These are phyloP conservation scores for Cladosporium sp. DNA, from an alignment of 2,329 filamentous ascomycete species.

Conservation along the genomic window DNA sequence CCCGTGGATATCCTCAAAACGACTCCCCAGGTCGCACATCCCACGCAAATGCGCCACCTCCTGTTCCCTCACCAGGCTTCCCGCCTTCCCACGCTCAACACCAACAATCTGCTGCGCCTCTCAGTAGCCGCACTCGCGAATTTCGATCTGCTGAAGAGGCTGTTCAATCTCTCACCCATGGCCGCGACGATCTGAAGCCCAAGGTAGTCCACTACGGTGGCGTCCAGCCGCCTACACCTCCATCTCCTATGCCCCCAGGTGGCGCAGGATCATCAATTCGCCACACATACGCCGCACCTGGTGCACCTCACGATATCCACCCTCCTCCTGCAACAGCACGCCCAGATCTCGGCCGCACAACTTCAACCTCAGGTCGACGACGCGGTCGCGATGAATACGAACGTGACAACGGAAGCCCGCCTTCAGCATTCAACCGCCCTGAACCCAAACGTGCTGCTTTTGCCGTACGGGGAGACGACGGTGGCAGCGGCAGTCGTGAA, in stretches of 20 bases:
- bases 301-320: constrained; percentile 15
- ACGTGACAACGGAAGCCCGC: constrained; percentile 76
- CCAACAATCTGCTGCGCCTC: constrained; percentile 39
- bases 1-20: constrained; percentile 39
- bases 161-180: constrained; percentile 81
- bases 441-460: constrained; percentile 51
- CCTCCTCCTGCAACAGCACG: constrained; percentile 17
- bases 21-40: constrained; percentile 60
- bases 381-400: constrained; percentile 88
- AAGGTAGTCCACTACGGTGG: constrained; percentile 94
- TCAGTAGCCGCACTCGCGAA: constrained; percentile 63
- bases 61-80: constrained; percentile 73
- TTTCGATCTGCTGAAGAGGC: constrained; percentile 96
- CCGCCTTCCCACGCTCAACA: constrained; percentile 47
- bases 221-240: constrained; percentile 87
- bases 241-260: constrained; percentile 61
- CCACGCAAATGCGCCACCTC: constrained; percentile 60
- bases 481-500: constrained; percentile 17
- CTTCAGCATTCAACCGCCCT: constrained; percentile 51
- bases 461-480: constrained; percentile 24
- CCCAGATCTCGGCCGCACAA: constrained; percentile 29
- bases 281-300: constrained; percentile 16
- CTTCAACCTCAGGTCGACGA: constrained; percentile 61
- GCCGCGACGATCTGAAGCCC: constrained; percentile 85
- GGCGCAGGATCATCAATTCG: constrained; percentile 1